A percentile compares a stretch with the other conserved stretches of the same genome.
phyloP scores from a whole-genome alignment of 2,329 filamentous ascomycete species.

The Phyllosticta citrichinensis region DNA sequence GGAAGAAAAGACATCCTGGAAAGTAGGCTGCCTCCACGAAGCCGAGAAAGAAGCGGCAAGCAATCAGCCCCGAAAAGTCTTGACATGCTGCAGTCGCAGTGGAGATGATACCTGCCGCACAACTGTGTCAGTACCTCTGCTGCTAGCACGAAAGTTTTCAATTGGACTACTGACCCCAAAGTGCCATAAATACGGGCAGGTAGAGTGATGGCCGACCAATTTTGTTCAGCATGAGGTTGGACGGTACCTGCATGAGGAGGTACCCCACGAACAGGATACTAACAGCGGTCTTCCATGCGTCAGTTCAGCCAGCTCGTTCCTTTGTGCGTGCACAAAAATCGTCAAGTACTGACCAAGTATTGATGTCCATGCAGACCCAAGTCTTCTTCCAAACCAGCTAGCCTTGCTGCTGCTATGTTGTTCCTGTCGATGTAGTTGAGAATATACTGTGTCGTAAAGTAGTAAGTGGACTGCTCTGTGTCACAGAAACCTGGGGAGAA shows the following conservation, averaged over 20 bases:
- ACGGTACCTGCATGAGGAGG: slow-evolving; percentile 38
- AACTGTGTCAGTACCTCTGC: neutral
- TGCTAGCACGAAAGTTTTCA: neutral
- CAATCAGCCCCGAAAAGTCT: slow-evolving; percentile 37
- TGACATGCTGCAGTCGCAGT: slow-evolving; percentile 30
- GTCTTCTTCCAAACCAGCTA: slow-evolving; percentile 52
- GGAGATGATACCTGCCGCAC: slow-evolving; percentile 20
- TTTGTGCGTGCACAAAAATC: neutral
- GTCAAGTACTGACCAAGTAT: slow-evolving; percentile 49
- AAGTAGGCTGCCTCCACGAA: slow-evolving; percentile 44
- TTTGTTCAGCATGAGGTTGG: slow-evolving; percentile 37
- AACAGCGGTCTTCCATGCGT: slow-evolving; percentile 20
- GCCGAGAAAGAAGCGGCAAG: slow-evolving; percentile 43
- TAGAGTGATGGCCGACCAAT: slow-evolving; percentile 31
- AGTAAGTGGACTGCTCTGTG: neutral
- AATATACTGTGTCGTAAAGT: slow-evolving; percentile 55
- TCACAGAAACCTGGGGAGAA: neutral
- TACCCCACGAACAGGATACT: slow-evolving; percentile 53
- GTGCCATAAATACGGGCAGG: slow-evolving; percentile 29
- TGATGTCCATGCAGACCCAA: slow-evolving; percentile 46
- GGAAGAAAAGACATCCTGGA: slow-evolving; percentile 53
- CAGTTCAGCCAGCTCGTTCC: neutral
- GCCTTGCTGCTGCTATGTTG: slow-evolving; percentile 56
- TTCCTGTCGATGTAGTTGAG: slow-evolving; percentile 63
- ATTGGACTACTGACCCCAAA: slow-evolving; percentile 28